Evolutionary conservation across 768 basidiomycete species (phyloP), one percentile per base, ranked within the genome.

Genomic region (Lactarius quietus): DNA sequence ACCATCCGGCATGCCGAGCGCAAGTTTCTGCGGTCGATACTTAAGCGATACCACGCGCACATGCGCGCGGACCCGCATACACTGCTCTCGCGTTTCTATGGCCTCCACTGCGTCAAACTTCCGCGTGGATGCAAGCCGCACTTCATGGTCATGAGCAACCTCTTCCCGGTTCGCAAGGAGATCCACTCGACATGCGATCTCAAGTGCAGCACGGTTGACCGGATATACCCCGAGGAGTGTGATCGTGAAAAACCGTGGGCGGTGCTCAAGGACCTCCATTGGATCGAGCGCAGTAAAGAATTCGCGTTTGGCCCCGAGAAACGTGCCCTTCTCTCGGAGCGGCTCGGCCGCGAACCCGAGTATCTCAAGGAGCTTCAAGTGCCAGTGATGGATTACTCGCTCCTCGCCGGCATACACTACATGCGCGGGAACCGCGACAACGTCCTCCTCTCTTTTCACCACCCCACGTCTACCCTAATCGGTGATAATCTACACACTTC

Each of bases 131-230:
- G 83, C 53, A 99, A 99, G 79, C 98, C 98, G 59, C 97, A 99
- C 75, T 99, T 99, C 73, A 93, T 98, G 62, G 97, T 99, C 77
- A 98, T 98, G 95, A 99, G 98, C 80, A 99, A 99, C 75, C 83
- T 99, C 33, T 98, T 99, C 78, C 96, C 97, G 0, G 90, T 96
- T 0, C 96, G 98, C 77, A 87, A 93, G 69, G 97, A 99, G 74
- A 83, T 98, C 51, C 97, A 99, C 76, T 96, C 98, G 79, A 96
- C 95, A 33, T 98, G 90, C 73, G 96, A 99, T 75, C 82, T 98
- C 69, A 98, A 99, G 74, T 95, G 95, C 2, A 93, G 90, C 55
- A 95, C 95, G 0, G 86, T 96, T 2, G 96, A 95, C 0, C 81
- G 96, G 31, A 81, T 87, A 75, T 95, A 93, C 68, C 83, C 94